phyloP scores from a whole-genome alignment of 1,284 basidiomycete species.

The Lentinula novae-zelandiae region DNA sequence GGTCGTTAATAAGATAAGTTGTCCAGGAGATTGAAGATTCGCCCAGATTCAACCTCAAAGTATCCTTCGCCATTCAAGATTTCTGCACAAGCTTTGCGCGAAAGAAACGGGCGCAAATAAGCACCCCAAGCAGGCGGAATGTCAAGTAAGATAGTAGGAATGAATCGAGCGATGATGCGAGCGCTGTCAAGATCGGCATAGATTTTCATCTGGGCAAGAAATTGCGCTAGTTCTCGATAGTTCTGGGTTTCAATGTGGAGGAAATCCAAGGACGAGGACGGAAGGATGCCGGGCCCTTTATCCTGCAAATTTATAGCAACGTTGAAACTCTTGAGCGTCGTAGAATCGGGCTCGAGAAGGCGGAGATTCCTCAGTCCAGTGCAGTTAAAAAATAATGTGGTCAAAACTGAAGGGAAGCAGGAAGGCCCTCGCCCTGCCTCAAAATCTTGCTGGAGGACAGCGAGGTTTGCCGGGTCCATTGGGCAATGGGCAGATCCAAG shows the following conservation, averaged over 20 bases:
- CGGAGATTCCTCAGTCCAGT: neutral
- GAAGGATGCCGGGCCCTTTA: neutral
- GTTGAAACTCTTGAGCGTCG: neutral
- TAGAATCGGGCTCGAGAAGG: neutral
- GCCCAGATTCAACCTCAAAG: neutral
- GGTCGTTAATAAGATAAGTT: neutral
- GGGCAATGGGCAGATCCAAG: neutral
- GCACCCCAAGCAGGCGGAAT: conserved; percentile 1
- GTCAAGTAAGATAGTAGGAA: neutral
- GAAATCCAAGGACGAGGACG: neutral
- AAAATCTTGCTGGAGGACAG: neutral
- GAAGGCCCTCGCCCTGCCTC: neutral
- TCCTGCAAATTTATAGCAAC: neutral
- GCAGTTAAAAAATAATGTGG: neutral
- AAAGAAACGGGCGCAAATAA: neutral
- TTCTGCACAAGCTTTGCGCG: neutral
- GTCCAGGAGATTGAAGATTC: neutral
- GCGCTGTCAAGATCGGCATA: neutral
- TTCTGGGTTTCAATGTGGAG: neutral
- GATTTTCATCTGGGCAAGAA: neutral
- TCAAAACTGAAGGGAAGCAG: neutral
- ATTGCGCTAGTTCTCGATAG: neutral
- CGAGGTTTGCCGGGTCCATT: neutral
- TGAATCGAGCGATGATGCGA: neutral
- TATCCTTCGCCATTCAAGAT: neutral